A percentile compares a stretch with the other conserved stretches of the same genome.
Conservation (phyloP, 495 filamentous ascomycete species). For the Penicillium robsamsonii region DNA sequence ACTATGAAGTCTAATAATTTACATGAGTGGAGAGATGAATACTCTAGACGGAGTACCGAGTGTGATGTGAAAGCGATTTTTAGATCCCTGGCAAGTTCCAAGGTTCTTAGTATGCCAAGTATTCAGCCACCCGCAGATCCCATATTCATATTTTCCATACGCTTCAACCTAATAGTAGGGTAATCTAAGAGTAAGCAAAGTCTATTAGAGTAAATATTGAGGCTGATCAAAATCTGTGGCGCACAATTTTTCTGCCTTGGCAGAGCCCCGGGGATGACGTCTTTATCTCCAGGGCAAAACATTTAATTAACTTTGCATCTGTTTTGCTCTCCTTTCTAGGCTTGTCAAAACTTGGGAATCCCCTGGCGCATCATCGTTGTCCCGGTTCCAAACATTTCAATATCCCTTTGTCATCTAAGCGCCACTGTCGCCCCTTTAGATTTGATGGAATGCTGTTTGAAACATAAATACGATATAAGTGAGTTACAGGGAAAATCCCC, state of each 20-base stretch:
- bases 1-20: background rate
- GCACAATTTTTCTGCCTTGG: conserved; percentile 16
- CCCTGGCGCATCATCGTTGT: conserved; percentile 1
- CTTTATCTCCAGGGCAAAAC: background rate
- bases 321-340: no score
- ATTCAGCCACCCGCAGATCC: conserved; percentile 6
- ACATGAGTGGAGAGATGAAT: background rate
- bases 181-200: background rate
- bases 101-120: background rate
- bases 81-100: no score
- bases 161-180: no score
- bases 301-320: no score
- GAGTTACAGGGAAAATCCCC: background rate
- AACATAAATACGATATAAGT: conserved; percentile 6
- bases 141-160: no score
- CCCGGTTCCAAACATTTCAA: background rate
- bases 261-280: conserved; percentile 18
- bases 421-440: conserved; percentile 2
- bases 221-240: background rate
- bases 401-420: conserved; percentile 8
- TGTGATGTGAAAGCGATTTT: no score
- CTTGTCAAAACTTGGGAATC: no score
- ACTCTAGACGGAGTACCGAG: no score
- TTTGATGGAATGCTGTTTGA: background rate
- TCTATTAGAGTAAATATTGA: background rate